Evolutionary conservation across 805 yeast species (phyloP).

Genomic region (Metschnikowia peoriensis): DNA sequence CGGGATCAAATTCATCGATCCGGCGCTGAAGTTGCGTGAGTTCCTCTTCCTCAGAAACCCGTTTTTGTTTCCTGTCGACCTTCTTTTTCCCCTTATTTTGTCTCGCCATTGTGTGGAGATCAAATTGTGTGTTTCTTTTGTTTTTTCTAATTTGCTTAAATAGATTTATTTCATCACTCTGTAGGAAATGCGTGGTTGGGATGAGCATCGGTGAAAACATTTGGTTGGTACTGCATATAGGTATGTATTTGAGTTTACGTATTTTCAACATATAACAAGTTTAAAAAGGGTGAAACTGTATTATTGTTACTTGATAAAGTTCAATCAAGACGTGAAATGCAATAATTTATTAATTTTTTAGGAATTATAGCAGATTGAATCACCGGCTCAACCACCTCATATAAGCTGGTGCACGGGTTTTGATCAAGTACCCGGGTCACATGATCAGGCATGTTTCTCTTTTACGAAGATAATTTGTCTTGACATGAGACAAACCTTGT

Average conservation of each 20-base stretch:
- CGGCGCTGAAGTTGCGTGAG: constrained; percentile 45
- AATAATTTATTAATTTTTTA: too few relatives aligned
- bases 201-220: constrained; percentile 16
- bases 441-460: too few relatives aligned
- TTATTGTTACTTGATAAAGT: too few relatives aligned
- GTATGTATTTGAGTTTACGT: neutral
- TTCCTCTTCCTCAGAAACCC: constrained; percentile 34
- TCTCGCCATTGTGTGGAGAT: constrained; percentile 11
- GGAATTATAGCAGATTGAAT: neutral
- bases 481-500: too few relatives aligned
- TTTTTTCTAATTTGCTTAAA: neutral
- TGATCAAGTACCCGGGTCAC: too few relatives aligned
- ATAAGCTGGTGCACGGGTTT: constrained; percentile 11
- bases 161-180: neutral
- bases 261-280: too few relatives aligned
- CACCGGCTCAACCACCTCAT: neutral
- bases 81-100: constrained; percentile 18
- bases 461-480: too few relatives aligned
- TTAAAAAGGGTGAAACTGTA: too few relatives aligned
- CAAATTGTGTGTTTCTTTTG: neutral
- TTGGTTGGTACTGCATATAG: constrained; percentile 1
- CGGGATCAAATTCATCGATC: constrained; percentile 52
- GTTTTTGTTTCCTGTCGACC: constrained; percentile 19
- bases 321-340: neutral
- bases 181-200: neutral